phyloP scores from a whole-genome alignment of 257 asterid species.

The Plantago elongata region DNA sequence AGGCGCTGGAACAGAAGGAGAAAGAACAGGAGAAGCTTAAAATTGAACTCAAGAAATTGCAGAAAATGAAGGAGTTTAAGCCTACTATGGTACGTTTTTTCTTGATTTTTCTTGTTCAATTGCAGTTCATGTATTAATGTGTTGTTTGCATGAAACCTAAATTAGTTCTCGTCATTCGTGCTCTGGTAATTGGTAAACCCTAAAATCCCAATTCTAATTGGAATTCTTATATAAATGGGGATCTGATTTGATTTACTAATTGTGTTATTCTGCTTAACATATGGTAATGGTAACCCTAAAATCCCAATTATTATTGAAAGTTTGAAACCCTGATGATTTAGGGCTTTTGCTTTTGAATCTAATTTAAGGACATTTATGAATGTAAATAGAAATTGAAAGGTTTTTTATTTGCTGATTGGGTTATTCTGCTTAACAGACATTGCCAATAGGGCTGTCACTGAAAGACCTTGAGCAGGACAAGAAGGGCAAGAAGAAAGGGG shows the following conservation, averaged over 20 bases:
- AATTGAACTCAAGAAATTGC: slow-evolving; percentile 72
- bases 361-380: too few species aligned
- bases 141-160: not conserved
- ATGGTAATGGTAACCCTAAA: not conserved
- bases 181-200: too few species aligned
- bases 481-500: slow-evolving; percentile 61
- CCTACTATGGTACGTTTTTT: slow-evolving; percentile 53
- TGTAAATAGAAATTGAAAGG: too few species aligned
- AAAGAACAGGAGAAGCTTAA: slow-evolving; percentile 66
- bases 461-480: slow-evolving; percentile 58
- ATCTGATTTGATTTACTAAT: not conserved
- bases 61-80: slow-evolving; percentile 82
- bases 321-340: not conserved
- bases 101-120: not conserved
- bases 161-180: not conserved
- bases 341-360: not conserved
- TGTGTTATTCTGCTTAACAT: slow-evolving; percentile 26
- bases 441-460: slow-evolving; percentile 37
- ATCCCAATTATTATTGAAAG: not conserved
- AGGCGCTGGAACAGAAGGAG: slow-evolving; percentile 35
- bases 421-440: slow-evolving; percentile 29
- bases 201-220: not conserved
- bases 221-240: too few species aligned
- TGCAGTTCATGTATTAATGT: not conserved
- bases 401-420: not conserved